Base-by-base conservation (phyloP, 768 basidiomycete species). In the Paxillus involutus region DNA sequence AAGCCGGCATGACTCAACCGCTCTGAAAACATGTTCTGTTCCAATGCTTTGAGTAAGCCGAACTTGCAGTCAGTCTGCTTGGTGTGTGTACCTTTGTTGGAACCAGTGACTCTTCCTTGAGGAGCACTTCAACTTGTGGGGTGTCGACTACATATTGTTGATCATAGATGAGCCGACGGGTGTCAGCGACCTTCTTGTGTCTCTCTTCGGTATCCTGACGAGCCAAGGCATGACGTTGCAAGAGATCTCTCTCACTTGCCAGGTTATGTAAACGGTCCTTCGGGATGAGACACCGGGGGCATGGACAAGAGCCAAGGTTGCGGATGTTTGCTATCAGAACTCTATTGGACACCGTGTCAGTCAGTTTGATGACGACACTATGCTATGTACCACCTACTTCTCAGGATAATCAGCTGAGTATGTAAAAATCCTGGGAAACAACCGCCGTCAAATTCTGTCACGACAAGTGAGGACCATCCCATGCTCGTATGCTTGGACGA, bases 11-110 rank as follows among this genome's bases (percentile, higher is more conserved):
- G 62, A 14, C 56, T 63, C 3, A 40, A 41, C 5, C 2, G 43
- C 48, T 63, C 48, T 6, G 70, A 67, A 57, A 75, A 75, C 2
- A 72, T 67, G 60, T 75, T 75, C 74, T 75, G 54, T 42, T 24
- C 16, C 21, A 21, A 21, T 21, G 21, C 21, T 21, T 21, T 21
- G 21, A 21, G 21, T 21, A 21, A 21, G 21, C 21, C 21, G 21
- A 21, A 21, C 21, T 21, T 21, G 21, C 21, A 21, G 8, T 13
- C 24, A 50, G 8, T 14, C 30, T 32, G 1, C 33, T 2, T 47
- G 17, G 21, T 5, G 8, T 30, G 43, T 62, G 48, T 29, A 73
- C 71, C 33, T 42, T 35, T 13, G 68, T 68, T 1, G 71, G 75
- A 0, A 72, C 71, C 32, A 68, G 52, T 2, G 72, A 73, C n/a